Evolutionary conservation across 2,329 filamentous ascomycete species (phyloP).

Genomic region (Apiospora aurea): DNA sequence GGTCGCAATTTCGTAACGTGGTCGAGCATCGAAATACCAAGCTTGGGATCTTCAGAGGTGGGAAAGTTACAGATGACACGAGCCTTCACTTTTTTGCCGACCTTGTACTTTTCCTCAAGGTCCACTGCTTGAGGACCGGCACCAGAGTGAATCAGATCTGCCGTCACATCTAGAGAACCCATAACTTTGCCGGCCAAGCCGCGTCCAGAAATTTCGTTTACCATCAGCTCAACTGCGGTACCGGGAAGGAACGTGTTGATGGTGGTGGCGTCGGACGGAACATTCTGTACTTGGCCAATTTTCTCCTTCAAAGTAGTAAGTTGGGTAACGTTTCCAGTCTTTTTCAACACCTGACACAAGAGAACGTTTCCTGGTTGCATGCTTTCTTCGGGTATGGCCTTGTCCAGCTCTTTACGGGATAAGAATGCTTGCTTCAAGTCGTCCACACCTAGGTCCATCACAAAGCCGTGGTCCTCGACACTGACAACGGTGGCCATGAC

Average conservation of each 20-base stretch:
- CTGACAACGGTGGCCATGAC: conserved; percentile 89
- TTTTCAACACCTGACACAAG: conserved; percentile 80
- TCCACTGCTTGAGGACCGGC: conserved; percentile 73
- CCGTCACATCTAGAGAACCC: conserved; percentile 88
- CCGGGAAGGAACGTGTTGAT: conserved; percentile 92
- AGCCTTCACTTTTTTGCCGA: conserved; percentile 83
- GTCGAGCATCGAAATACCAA: conserved; percentile 88
- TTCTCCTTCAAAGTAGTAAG: conserved; percentile 78
- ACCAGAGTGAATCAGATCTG: conserved; percentile 89
- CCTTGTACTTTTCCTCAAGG: conserved; percentile 79
- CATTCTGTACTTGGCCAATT: conserved; percentile 70
- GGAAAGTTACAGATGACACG: conserved; percentile 90
- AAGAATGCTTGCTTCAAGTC: conserved; percentile 80
- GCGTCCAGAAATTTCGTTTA: conserved; percentile 75
- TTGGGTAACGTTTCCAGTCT: conserved; percentile 84
- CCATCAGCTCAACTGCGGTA: conserved; percentile 83
- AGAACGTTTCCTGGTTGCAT: conserved; percentile 86
- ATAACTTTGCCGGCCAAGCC: conserved; percentile 92
- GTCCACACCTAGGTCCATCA: conserved; percentile 88
- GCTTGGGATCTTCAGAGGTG: conserved; percentile 76
- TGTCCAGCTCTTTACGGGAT: conserved; percentile 80
- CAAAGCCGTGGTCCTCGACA: conserved; percentile 92
- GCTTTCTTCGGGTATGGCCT: conserved; percentile 67
- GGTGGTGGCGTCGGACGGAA: conserved; percentile 78
- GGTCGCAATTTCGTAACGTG: conserved; percentile 73